Percentiles rank a stretch among this genome's conserved stretches.
Conservation (phyloP, 176 grass and related monocot genomes). For the Aegilops tauschii region DNA sequence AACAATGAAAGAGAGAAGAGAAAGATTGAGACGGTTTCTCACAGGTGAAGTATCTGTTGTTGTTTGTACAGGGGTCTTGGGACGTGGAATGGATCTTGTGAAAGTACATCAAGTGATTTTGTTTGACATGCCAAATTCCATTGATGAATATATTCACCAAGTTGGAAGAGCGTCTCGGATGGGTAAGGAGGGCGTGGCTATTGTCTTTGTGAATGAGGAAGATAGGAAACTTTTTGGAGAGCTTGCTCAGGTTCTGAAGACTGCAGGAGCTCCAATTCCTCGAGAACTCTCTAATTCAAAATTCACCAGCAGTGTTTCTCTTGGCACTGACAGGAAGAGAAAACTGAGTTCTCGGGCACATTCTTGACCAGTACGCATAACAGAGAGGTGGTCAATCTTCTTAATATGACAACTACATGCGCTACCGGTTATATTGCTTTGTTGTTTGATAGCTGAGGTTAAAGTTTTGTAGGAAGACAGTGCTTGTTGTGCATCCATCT, state of each 20-base stretch:
- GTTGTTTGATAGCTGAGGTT: neutral
- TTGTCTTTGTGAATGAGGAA: conserved; percentile 81
- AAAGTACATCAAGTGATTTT: conserved; percentile 79
- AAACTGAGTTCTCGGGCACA: conserved; percentile 37
- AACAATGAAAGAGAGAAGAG: conserved; percentile 85
- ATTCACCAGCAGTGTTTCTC: conserved; percentile 31
- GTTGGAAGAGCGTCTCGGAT: conserved; percentile 87
- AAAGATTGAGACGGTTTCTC: conserved; percentile 73
- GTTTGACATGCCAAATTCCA: conserved; percentile 91
- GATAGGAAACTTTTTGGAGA: conserved; percentile 83
- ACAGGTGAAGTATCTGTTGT: conserved; percentile 70
- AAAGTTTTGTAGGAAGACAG: neutral
- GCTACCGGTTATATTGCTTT: neutral
- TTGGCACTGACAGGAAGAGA: conserved; percentile 48
- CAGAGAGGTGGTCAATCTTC: conserved; percentile 15
- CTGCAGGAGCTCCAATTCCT: conserved; percentile 64
- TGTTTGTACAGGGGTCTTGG: conserved; percentile 81
- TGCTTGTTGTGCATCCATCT: conserved; percentile 5
- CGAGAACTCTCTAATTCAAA: conserved; percentile 65
- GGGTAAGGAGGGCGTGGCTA: conserved; percentile 66
- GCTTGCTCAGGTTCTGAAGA: conserved; percentile 64
- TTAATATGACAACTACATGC: conserved; percentile 14
- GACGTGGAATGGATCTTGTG: conserved; percentile 83
- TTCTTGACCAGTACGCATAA: conserved; percentile 31
- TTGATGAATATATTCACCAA: conserved; percentile 88